Evolutionary conservation across 495 filamentous ascomycete genomes (phyloP).

Genomic region (Glarea lozoyensis): DNA sequence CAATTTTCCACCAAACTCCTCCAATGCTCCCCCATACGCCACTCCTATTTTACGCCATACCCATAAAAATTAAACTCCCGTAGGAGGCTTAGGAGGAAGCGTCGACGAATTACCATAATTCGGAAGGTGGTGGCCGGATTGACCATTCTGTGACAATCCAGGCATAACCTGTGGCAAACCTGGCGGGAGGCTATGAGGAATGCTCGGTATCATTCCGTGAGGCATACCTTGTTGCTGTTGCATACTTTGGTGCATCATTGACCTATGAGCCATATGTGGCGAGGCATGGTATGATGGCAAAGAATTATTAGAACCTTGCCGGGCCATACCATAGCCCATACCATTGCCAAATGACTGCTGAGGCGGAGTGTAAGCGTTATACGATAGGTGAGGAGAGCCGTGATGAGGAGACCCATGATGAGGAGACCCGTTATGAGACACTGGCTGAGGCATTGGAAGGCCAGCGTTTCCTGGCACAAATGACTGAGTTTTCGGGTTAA

Average conservation of each 20-base stretch:
- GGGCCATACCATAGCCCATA: slow-evolving; percentile 41
- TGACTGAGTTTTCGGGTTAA: slow-evolving; percentile 87
- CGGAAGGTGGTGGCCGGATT: slow-evolving; percentile 33
- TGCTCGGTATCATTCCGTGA: slow-evolving; percentile 7
- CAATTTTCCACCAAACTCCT: slow-evolving; percentile 23
- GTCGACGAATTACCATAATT: slow-evolving; percentile 47
- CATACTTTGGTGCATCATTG: slow-evolving; percentile 22
- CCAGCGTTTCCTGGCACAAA: slow-evolving; percentile 63
- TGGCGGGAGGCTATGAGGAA: slow-evolving; percentile 5
- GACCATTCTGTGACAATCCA: slow-evolving; percentile 14
- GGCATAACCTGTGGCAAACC: slow-evolving; percentile 7
- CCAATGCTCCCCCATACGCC: slow-evolving; percentile 26
- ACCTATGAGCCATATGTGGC: slow-evolving; percentile 20
- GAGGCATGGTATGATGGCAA: slow-evolving; percentile 31
- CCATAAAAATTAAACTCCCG: slow-evolving; percentile 16
- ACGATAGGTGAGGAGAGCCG: slow-evolving; percentile 20
- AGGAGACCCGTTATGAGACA: slow-evolving; percentile 28
- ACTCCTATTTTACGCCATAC: slow-evolving; percentile 13
- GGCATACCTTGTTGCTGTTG: slow-evolving; percentile 9
- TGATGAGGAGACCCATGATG: slow-evolving; percentile 26
- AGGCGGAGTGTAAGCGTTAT: slow-evolving; percentile 22
- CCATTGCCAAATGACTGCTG: slow-evolving; percentile 28
- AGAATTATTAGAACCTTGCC: slow-evolving; percentile 45
- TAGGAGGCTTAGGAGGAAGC: slow-evolving; percentile 46
- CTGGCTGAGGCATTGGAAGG: slow-evolving; percentile 28